phyloP scores from a whole-genome alignment of 306 rosid species.

The Trichosanthes cucumerina region DNA sequence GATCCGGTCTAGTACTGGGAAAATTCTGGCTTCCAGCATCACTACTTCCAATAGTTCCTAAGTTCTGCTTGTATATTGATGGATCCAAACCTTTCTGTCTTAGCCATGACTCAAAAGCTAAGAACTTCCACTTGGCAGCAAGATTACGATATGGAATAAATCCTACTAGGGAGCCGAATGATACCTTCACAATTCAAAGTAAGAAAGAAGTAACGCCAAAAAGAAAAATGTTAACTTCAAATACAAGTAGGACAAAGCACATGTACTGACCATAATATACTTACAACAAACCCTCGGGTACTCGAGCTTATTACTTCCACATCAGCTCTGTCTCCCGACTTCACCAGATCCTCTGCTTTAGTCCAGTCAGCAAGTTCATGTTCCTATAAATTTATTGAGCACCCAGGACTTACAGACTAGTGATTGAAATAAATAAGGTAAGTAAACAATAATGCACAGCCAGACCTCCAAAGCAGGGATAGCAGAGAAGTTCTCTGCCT shows the following conservation, averaged over 20 bases:
- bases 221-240: constrained; percentile 12
- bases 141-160: constrained; percentile 90
- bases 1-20: constrained; percentile 20
- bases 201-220: constrained; percentile 15
- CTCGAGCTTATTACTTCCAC: constrained; percentile 79
- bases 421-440: constrained; percentile 8
- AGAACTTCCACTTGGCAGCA: constrained; percentile 77
- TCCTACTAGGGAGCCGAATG: constrained; percentile 80
- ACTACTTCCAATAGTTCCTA: constrained; percentile 40
- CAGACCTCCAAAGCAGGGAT: constrained; percentile 45
- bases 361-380: constrained; percentile 64
- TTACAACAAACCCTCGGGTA: constrained; percentile 77
- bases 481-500: constrained; percentile 25
- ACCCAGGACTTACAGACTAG: background rate
- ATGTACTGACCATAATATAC: constrained; percentile 23
- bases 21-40: constrained; percentile 29
- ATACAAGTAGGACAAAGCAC: background rate
- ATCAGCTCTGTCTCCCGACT: constrained; percentile 46
- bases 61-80: constrained; percentile 46
- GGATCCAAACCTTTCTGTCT: constrained; percentile 84
- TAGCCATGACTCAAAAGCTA: constrained; percentile 95
- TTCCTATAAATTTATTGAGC: constrained; percentile 34
- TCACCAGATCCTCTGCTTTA: constrained; percentile 49
- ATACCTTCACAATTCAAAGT: constrained; percentile 49
- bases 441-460: constrained; percentile 10